A percentile compares a stretch with the other conserved stretches of the same genome.
These are phyloP conservation scores for Fraxinus paxiana DNA, from an alignment of 305 asterid genomes.

Conservation along the genomic window DNA sequence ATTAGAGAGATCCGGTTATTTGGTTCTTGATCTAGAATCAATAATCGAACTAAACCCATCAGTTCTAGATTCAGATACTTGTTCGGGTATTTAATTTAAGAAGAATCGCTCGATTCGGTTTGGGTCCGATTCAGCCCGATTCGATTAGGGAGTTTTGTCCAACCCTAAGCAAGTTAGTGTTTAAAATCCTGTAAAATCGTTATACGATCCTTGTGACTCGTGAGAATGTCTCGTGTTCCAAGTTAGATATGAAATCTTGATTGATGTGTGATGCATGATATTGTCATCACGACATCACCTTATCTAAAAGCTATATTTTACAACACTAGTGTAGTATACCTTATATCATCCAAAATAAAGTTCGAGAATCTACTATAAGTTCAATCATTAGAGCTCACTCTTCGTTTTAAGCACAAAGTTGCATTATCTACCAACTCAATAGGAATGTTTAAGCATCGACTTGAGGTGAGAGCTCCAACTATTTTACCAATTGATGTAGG, in stretches of 20 bases:
- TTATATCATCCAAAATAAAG: neutral
- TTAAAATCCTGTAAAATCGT: neutral
- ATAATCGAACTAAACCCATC: no score
- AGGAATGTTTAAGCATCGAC: neutral
- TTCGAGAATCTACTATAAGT: no score
- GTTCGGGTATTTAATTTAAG: no score
- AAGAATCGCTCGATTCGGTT: no score
- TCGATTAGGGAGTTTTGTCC: no score
- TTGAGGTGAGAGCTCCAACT: neutral
- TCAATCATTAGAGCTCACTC: no score
- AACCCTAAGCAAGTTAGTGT: neutral
- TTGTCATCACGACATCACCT: no score
- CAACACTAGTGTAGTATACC: neutral
- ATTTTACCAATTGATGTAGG: no score
- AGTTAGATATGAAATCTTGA: neutral
- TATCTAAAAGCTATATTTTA: neutral
- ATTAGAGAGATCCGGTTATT: no score
- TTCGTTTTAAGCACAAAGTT: neutral
- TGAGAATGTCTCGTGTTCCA: neutral
- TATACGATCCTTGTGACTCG: neutral
- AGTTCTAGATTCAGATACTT: no score
- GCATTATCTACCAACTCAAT: neutral
- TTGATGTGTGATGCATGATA: neutral
- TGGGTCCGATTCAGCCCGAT: no score
- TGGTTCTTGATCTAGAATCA: no score